A percentile compares a stretch with the other conserved stretches of the same genome.
These are phyloP conservation scores for Musa beccarii DNA, from an alignment of 176 grass and related monocot genomes.

Conservation along the genomic window DNA sequence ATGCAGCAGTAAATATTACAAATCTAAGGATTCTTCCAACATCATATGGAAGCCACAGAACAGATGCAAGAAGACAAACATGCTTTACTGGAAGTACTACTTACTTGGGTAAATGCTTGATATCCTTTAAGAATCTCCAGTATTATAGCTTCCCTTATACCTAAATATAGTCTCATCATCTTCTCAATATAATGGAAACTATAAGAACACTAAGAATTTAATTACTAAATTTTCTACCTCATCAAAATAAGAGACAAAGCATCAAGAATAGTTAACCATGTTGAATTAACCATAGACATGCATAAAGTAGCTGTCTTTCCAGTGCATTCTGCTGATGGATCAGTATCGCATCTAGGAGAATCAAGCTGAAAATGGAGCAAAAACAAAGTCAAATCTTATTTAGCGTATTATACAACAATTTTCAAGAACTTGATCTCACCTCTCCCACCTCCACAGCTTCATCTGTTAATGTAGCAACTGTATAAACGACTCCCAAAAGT, in stretches of 20 bases:
- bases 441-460: conserved; percentile 86
- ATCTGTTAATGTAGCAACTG: conserved; percentile 92
- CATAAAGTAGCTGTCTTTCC: conserved; percentile 69
- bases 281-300: conserved; percentile 78
- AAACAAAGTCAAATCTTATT: conserved; percentile 22
- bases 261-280: conserved; percentile 97
- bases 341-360: conserved; percentile 77
- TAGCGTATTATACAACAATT: conserved; percentile 3
- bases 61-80: neutral
- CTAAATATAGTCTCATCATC: conserved; percentile 38
- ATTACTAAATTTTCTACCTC: conserved; percentile 23
- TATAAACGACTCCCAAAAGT: conserved; percentile 95
- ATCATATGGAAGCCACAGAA: neutral
- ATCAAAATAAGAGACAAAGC: conserved; percentile 90
- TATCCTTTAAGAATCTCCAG: conserved; percentile 99
- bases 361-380: conserved; percentile 56
- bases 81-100: neutral
- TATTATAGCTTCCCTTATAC: conserved; percentile 95
- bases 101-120: conserved; percentile 92
- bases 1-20: too few species aligned
- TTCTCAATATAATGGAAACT: conserved; percentile 21
- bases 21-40: too few species aligned
- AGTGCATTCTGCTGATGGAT: conserved; percentile 38
- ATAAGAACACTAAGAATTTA: conserved; percentile 19
- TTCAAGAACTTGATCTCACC: conserved; percentile 34